Conservation (phyloP, 1,139 yeast species). For the Blastobotrys apis region DNA sequence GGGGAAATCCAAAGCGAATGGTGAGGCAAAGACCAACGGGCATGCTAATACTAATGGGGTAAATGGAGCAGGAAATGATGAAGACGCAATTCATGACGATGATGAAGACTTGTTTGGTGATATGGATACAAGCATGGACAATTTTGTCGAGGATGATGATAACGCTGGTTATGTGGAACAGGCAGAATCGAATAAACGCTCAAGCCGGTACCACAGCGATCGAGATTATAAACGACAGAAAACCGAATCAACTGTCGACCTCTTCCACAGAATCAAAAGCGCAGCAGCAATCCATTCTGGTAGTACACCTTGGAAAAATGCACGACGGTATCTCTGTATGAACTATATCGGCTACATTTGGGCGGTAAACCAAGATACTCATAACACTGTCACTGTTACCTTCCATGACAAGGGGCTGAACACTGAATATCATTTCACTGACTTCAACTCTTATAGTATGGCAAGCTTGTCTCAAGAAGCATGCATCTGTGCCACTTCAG, state of each 20-base stretch:
- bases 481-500: constrained; percentile 51
- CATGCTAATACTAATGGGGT: constrained; percentile 7
- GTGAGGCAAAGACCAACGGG: not conserved
- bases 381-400: constrained; percentile 73
- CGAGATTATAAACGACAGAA: not conserved
- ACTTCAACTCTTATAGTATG: constrained; percentile 62
- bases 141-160: constrained; percentile 55
- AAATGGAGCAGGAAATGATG: constrained; percentile 19
- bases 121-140: constrained; percentile 25
- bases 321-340: constrained; percentile 74
- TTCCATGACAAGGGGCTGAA: constrained; percentile 80
- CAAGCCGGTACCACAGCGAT: not conserved
- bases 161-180: constrained; percentile 44
- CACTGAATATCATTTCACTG: constrained; percentile 84
- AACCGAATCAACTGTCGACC: not conserved
- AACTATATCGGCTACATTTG: constrained; percentile 80
- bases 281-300: constrained; percentile 63
- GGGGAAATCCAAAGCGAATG: no score
- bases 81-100: no score
- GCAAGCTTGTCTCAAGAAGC: constrained; percentile 71
- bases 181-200: not conserved
- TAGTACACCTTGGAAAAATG: constrained; percentile 73
- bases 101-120: constrained; percentile 27
- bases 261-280: not conserved
- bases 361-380: constrained; percentile 60